Evolutionary conservation across 2,329 filamentous ascomycete species (phyloP).

Genomic region (Emericellopsis atlantica): DNA sequence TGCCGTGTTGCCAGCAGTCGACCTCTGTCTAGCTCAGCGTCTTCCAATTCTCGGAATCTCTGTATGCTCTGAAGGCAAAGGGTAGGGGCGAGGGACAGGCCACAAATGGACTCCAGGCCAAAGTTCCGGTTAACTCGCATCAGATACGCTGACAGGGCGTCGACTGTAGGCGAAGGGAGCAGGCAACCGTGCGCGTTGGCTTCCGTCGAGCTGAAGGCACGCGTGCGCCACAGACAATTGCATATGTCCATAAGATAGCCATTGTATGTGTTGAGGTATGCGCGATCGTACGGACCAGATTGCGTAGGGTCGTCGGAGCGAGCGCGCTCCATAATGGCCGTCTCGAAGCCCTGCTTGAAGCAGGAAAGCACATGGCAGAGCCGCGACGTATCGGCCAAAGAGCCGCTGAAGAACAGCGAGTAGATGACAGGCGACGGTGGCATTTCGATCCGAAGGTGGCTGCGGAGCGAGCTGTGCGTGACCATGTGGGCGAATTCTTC

Average conservation of each 20-base stretch:
- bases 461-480: slow-evolving; percentile 33
- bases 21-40: slow-evolving; percentile 30
- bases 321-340: slow-evolving; percentile 34
- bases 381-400: slow-evolving; percentile 51
- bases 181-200: slow-evolving; percentile 47
- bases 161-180: slow-evolving; percentile 29
- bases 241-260: slow-evolving; percentile 78
- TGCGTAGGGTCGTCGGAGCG: slow-evolving; percentile 11
- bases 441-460: slow-evolving; percentile 51
- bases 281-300: slow-evolving; percentile 35
- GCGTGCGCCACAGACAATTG: slow-evolving; percentile 69
- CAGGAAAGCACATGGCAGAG: slow-evolving; percentile 55
- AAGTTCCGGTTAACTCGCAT: slow-evolving; percentile 31
- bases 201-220: slow-evolving; percentile 55
- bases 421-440: slow-evolving; percentile 60
- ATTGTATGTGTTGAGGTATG: slow-evolving; percentile 61
- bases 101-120: slow-evolving; percentile 37
- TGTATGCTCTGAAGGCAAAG: slow-evolving; percentile 42
- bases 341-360: slow-evolving; percentile 66
- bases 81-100: slow-evolving; percentile 44
- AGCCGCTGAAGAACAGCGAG: slow-evolving; percentile 53
- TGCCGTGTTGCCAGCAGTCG: slow-evolving; percentile 35
- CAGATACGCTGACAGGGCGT: slow-evolving; percentile 34
- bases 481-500: slow-evolving; percentile 46
- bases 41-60: slow-evolving; percentile 44